Evolutionary conservation across 306 rosid genomes (phyloP), one percentile per base, ranked within the genome.

Genomic region (Acacia melanoxylon): DNA sequence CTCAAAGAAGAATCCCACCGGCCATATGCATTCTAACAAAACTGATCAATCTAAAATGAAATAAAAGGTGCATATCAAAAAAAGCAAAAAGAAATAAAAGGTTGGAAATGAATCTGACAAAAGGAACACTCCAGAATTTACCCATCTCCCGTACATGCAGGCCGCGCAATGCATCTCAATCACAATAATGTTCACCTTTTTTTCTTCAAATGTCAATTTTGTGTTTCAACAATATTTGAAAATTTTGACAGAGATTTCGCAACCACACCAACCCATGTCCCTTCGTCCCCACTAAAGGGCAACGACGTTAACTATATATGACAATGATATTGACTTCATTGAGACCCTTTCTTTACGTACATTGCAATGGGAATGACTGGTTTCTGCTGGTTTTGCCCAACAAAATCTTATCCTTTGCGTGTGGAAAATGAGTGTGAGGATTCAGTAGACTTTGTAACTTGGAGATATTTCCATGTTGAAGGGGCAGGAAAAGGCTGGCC

Each of bases 401-500:
- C 35, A 58, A 37, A 81, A 52, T 41, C 85, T 86, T 83, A 86
- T 86, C 74, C 89, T 19, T 37, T 68, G 41, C 31, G 11, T 8
- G 54, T 20, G 20, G 19, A 14, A 15, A 2, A 66, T 33, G 44
- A 1, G 31, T 22, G 16, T 24, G 66, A 63, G n/a, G 42, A 29
- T 62, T 25, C 68, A 62, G 68, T 13, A 27, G 40, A 62, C 29
- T 68, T 68, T 68, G 27, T 19, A 1, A 3, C 35, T 24, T 3
- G 67, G 67, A 4, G 12, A 19, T 25, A 68, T 37, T 17, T 68
- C 11, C 37, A 27, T 5, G 12, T 0, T 37, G 6, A 37, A 10
- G 74, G 27, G 31, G 20, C 68, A 16, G 58, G 4, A 22, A 77
- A 31, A 82, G 59, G 31, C 19, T 42, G 16, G 22, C 59, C 61